phyloP scores from a whole-genome alignment of 1,284 basidiomycete genomes.

The Naganishia liquefaciens region DNA sequence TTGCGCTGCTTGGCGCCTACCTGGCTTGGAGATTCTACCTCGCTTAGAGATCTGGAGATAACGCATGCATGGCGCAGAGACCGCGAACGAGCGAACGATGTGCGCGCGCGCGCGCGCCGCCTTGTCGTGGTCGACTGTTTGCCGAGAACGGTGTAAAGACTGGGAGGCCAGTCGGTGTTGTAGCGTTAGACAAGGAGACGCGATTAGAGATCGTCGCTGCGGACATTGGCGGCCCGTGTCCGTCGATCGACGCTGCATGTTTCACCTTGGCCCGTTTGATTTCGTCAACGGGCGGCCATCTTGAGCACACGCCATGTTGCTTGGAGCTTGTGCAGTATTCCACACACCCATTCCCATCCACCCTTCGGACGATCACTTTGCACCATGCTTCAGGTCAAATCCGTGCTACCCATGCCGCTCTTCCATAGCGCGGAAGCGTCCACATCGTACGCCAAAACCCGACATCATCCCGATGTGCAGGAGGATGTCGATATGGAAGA shows the following conservation, averaged over 20 bases:
- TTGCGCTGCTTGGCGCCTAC: slow-evolving; percentile 47
- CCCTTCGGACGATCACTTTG: neutral
- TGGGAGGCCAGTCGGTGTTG: slow-evolving; percentile 5
- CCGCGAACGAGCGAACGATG: neutral
- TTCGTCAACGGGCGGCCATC: too few relatives aligned
- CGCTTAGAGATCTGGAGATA: slow-evolving; percentile 39
- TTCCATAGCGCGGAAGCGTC: slow-evolving; percentile 29
- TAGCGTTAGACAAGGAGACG: slow-evolving; percentile 10
- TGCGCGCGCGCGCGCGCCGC: neutral
- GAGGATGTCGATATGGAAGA: slow-evolving; percentile 32
- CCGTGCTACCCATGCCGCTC: slow-evolving; percentile 31
- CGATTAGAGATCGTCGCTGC: too few relatives aligned
- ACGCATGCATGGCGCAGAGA: too few relatives aligned
- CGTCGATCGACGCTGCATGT: neutral
- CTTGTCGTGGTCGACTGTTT: neutral
- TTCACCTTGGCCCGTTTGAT: neutral
- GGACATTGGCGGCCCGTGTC: too few relatives aligned
- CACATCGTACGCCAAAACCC: slow-evolving; percentile 11
- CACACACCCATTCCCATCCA: too few relatives aligned
- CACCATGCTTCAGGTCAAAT: slow-evolving; percentile 31
- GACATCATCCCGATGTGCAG: slow-evolving; percentile 31
- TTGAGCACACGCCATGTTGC: too few relatives aligned
- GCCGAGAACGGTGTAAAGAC: slow-evolving; percentile 1
- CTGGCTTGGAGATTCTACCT: slow-evolving; percentile 51
- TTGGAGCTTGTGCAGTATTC: too few relatives aligned